Base-by-base conservation (phyloP, 164 flowering plant genomes). In the Euptelea pleiosperma region DNA sequence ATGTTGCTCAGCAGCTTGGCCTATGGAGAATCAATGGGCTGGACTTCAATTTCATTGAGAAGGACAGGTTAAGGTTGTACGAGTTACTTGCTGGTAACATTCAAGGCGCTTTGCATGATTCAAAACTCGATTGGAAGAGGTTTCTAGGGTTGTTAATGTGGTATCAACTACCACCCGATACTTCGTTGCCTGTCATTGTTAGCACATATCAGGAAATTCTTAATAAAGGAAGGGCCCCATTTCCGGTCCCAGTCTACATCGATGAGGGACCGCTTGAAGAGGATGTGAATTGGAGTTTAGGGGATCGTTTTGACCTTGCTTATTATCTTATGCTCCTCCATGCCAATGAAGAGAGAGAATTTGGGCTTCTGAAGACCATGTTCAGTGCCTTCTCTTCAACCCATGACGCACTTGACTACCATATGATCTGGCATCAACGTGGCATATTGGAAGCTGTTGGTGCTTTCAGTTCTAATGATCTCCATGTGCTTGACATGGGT, bases 401-500 rank as follows among this genome's bases (percentile, higher is more conserved):
- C 34, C 52, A 78, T 75, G 99, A 94, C 77, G 87, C 93, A 39
- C 93, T 91, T 67, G 99, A 94, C 67, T 76, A 91, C 70, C 99
- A 94, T 75, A 94, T 94, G 95, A 88, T 94, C 58, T 94, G 99
- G 99, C 99, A 94, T 75, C 99, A 94, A 55, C 87, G 96, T 60
- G 81, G 77, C n/a, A 64, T 87, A 49, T 65, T 94, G 75, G 96
- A 91, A 75, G 91, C 99, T 42, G 67, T 85, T 46, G 99, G 99
- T 29, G 84, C 81, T 71, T 77, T 82, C 66, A 80, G 73, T 70
- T 85, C 86, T 9, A 77, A 77, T 59, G 93, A 89, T 78, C 96
- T 91, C 68, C 84, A 88, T 61, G 75, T 79, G 47, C 95, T 94
- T 61, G 99, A 94, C 75, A 87, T 94, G 92, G 87, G 90, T 55